Percentiles rank a stretch among this genome's conserved stretches.
phyloP scores from a whole-genome alignment of 768 basidiomycete species.

The Paxillus rubicundulus region DNA sequence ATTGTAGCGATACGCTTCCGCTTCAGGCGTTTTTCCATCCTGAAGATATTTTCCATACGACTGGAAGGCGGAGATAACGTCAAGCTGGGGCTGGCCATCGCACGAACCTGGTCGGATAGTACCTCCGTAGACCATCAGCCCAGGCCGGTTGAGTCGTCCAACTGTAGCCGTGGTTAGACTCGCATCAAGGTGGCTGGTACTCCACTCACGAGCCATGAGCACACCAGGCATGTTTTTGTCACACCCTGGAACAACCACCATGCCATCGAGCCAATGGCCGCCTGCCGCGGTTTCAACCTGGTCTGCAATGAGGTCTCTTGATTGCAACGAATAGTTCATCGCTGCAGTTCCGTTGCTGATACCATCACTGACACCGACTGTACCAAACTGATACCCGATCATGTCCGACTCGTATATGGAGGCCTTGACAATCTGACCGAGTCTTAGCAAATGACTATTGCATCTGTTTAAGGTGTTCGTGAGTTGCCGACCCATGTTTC shows the following conservation, averaged over 20 bases:
- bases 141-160: conserved; percentile 92
- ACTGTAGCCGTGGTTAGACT: conserved; percentile 45
- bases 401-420: conserved; percentile 69
- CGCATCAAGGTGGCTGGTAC: background rate
- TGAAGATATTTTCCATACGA: conserved; percentile 94
- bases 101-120: conserved; percentile 93
- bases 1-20: conserved; percentile 80
- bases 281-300: conserved; percentile 94
- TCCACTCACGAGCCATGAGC: conserved; percentile 83
- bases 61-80: conserved; percentile 97
- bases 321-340: conserved; percentile 96
- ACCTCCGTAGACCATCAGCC: conserved; percentile 97
- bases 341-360: conserved; percentile 97
- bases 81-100: conserved; percentile 81
- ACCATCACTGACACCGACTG: conserved; percentile 96
- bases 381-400: conserved; percentile 97
- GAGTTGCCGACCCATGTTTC: background rate
- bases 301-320: conserved; percentile 96
- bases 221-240: conserved; percentile 99
- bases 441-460: conserved; percentile 87
- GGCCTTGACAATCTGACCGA: conserved; percentile 84
- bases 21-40: conserved; percentile 78
- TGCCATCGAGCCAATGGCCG: conserved; percentile 96
- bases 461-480: conserved; percentile 53
- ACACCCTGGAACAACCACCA: conserved; percentile 96